Evolutionary conservation across 2,329 filamentous ascomycete species (phyloP), one percentile per base, ranked within the genome.

Genomic region (Epichloe hybrida): DNA sequence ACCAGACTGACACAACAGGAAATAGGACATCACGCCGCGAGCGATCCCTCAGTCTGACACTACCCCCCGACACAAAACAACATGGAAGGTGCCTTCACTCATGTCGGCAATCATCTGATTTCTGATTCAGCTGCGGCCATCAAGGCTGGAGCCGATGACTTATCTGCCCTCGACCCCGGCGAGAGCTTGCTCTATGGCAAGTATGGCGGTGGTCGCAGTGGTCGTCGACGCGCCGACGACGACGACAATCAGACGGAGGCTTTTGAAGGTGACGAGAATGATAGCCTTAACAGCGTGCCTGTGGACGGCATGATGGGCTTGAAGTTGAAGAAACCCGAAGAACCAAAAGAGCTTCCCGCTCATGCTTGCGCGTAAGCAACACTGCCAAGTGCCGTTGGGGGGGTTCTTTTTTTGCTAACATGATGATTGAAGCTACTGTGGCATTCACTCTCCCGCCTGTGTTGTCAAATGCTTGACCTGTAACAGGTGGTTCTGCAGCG

Each of bases 401-500:
- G 1, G 23, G 2, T 23, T 31, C 4, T 31, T 3, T 4, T 2
- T 31, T 1, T 31, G 31, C 48, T 50, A 39, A 50, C 43, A 17
- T 31, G 20, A 15, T 45, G 15, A 31, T 13, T 42, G 6, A 43
- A 93, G 88, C 39, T 96, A 96, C 69, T 98, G 93, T 66, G 93
- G 93, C 53, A 98, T 98, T 56, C 93, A 98, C 72, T 95, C 94
- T 52, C 85, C 93, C 2, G 85, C 86, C 64, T 93, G 86, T 57
- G 94, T 98, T 52, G 93, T 98, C 60, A 97, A 96, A 71, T 98
- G 93, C 64, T 76, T 98, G 54, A 79, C 84, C 54, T 98, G 93
- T 74, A 91, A 81, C 73, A 98, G 97, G 66, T 98, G 93, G 93
- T 98, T 98, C 67, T 98, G 93, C 71, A 97, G 90, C 69, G 90